Base-by-base conservation (phyloP, 2,329 filamentous ascomycete species). In the Penicillium sp. region DNA sequence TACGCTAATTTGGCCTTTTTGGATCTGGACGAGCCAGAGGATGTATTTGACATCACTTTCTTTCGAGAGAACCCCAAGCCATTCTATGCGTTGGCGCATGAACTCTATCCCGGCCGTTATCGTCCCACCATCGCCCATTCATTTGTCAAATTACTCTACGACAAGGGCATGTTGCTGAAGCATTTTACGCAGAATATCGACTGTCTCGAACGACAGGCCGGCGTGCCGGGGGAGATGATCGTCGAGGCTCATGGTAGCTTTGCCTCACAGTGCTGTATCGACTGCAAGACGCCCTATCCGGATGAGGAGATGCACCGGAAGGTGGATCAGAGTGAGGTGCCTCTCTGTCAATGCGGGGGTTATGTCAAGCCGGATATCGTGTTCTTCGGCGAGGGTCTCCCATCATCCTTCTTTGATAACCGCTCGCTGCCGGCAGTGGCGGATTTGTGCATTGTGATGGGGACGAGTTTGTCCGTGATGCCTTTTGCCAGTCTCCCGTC, bases 131-230 rank as follows among this genome's bases (percentile, higher is more conserved):
- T 97, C 51, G 89, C 92, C 2, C 94, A 99, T 75, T 88, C 85
- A 31, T 99, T 99, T 74, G 87, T 99, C 66, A 82, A 86, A 13
- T 79, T 99, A 21, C 85, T 97, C 14, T 83, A 92, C 53, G 79
- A 87, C 56, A 96, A 95, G 75, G 86, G 85, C 3, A 78, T 93
- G 36, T 78, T 99, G 21, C 78, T 88, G 61, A 94, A 92, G 79
- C 84, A 94, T 49, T 99, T 97, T 73, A 97, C 94, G 0, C 94
- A 99, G 70, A 99, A 99, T 69, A 97, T 99, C 63, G 94, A 99
- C 76, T 96, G 92, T 67, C 82, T 99, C 11, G 94, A 99, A 75
- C 85, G 92, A 19, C 82, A 85, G 62, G 94, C 93, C 11, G 94
- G 94, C 23, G 87, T 99, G 1, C 90, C 92, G 0, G 81, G 79